Evolutionary conservation across 768 basidiomycete genomes (phyloP).

Genomic region (Naganishia onofrii): DNA sequence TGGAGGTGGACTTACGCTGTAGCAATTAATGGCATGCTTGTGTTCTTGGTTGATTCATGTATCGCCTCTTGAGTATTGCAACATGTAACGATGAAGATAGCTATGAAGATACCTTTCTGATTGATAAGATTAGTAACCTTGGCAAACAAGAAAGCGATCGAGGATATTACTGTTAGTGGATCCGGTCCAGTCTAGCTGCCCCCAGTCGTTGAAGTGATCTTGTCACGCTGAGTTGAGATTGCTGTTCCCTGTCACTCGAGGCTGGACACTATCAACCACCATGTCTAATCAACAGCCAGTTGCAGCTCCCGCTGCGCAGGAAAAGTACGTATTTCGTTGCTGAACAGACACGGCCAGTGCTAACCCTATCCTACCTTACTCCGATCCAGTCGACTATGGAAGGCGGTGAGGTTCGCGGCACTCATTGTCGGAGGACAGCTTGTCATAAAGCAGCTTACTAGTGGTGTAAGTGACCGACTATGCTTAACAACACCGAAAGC

Average conservation of each 20-base stretch:
- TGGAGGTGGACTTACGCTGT: not conserved
- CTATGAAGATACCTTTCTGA: too few relatives aligned
- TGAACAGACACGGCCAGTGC: not conserved
- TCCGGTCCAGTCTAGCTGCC: not conserved
- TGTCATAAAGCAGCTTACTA: slow-evolving; percentile 8
- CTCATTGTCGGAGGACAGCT: slow-evolving; percentile 9
- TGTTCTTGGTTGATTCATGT: not conserved
- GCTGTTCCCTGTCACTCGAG: not conserved
- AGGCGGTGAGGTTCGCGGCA: slow-evolving; percentile 55
- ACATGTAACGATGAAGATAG: too few relatives aligned
- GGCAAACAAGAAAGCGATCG: not conserved
- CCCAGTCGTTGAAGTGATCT: not conserved
- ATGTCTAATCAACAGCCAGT: not conserved
- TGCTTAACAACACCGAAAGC: not conserved
- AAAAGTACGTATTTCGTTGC: not conserved
- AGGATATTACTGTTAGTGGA: not conserved
- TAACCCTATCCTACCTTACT: not conserved
- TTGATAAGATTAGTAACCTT: not conserved
- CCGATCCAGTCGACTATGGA: slow-evolving; percentile 59
- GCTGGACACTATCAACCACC: not conserved
- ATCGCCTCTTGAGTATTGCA: not conserved
- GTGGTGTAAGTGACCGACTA: not conserved
- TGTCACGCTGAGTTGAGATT: not conserved
- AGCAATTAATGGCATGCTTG: not conserved
- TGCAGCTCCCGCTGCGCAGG: not conserved